Evolutionary conservation across 2,329 filamentous ascomycete species (phyloP).

Genomic region (Capronia epimyces): DNA sequence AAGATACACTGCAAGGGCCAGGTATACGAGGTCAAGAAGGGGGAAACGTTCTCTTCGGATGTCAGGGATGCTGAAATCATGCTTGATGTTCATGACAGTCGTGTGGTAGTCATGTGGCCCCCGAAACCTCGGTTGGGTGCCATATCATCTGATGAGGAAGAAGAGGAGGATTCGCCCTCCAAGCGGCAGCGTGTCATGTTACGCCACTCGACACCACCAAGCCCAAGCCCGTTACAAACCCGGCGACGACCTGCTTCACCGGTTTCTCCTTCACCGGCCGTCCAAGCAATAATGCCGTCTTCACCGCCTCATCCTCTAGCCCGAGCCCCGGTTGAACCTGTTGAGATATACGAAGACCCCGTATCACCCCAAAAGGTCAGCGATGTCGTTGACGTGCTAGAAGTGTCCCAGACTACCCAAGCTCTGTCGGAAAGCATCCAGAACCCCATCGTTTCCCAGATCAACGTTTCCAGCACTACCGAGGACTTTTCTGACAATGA

Average conservation of each 20-base stretch:
- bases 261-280: slow-evolving; percentile 63
- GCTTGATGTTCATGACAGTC: slow-evolving; percentile 87
- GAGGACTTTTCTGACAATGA: slow-evolving; percentile 68
- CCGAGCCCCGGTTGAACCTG: slow-evolving; percentile 27
- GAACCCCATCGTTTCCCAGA: slow-evolving; percentile 16
- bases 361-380: slow-evolving; percentile 27
- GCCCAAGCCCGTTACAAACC: slow-evolving; percentile 51
- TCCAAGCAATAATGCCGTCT: slow-evolving; percentile 43
- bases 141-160: slow-evolving; percentile 37
- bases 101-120: slow-evolving; percentile 87
- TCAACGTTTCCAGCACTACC: slow-evolving; percentile 12
- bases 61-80: slow-evolving; percentile 86
- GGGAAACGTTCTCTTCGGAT: slow-evolving; percentile 83
- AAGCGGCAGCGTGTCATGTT: slow-evolving; percentile 40
- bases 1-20: slow-evolving; percentile 87
- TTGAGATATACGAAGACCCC: slow-evolving; percentile 67
- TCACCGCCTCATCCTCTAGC: slow-evolving; percentile 32
- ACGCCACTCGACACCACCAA: slow-evolving; percentile 32
- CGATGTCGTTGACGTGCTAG: slow-evolving; percentile 1
- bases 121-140: slow-evolving; percentile 39
- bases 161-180: slow-evolving; percentile 45
- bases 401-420: slow-evolving; percentile 27
- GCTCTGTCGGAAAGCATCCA: slow-evolving; percentile 32
- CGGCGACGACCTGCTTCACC: slow-evolving; percentile 65
- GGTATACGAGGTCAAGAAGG: slow-evolving; percentile 79